These are phyloP conservation scores for Paragyromitra xinjiangensis DNA, from an alignment of 495 filamentous ascomycete species.

Conservation along the genomic window DNA sequence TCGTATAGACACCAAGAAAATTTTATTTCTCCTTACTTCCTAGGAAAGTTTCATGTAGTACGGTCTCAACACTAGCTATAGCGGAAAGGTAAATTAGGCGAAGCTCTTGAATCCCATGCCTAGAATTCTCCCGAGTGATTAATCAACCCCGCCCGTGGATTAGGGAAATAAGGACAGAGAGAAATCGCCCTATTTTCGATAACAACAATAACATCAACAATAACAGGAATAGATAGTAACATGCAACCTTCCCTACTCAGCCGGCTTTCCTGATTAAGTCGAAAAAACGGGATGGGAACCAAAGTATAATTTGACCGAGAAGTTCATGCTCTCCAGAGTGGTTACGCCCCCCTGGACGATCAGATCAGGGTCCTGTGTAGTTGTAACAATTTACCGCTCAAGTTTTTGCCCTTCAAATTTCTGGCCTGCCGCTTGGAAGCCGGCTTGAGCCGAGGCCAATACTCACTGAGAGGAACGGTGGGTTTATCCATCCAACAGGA, in stretches of 20 bases:
- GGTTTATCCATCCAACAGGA: not conserved
- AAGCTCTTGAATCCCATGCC: not conserved
- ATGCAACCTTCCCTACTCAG: not conserved
- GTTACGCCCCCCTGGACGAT: not conserved
- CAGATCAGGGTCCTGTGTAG: too few relatives aligned
- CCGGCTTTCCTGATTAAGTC: not conserved
- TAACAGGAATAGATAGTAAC: not conserved
- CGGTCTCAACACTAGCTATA: not conserved
- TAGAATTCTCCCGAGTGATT: not conserved
- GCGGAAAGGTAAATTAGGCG: slow-evolving; percentile 1
- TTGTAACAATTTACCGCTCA: not conserved
- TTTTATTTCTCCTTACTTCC: not conserved
- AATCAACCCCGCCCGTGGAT: not conserved
- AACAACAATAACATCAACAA: not conserved
- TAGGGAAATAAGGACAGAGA: not conserved
- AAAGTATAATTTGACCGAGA: not conserved
- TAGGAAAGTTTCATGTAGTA: not conserved
- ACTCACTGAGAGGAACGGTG: not conserved
- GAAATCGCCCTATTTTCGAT: not conserved
- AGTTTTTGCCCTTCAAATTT: not conserved
- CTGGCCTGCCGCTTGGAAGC: not conserved
- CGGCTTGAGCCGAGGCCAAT: not conserved
- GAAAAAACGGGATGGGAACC: too few relatives aligned
- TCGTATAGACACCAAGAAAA: not conserved
- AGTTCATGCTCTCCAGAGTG: not conserved